Conservation (phyloP, 2,329 filamentous ascomycete species). For the Sordariomycetes sp. region DNA sequence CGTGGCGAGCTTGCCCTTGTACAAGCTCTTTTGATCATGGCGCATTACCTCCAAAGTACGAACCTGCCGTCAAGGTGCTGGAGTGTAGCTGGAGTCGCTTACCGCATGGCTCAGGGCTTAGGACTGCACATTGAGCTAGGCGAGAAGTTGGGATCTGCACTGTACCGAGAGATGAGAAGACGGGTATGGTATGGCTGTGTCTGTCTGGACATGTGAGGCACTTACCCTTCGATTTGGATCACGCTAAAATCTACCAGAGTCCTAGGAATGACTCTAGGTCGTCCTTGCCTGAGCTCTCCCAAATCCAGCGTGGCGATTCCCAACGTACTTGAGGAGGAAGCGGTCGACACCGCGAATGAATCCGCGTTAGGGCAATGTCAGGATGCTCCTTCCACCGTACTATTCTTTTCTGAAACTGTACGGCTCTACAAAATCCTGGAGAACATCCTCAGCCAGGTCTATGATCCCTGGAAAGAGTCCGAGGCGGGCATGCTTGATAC, state of each 20-base stretch:
- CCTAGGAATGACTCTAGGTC: conserved; percentile 23
- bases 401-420: background rate
- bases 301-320: conserved; percentile 16
- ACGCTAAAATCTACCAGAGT: conserved; percentile 14
- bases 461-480: background rate
- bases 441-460: background rate
- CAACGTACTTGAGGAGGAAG: conserved; percentile 5
- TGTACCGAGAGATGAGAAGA: conserved; percentile 17
- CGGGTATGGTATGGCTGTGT: conserved; percentile 27
- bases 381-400: background rate
- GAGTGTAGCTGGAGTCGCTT: conserved; percentile 1
- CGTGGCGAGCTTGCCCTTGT: conserved; percentile 23
- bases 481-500: too few species aligned
- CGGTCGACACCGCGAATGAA: too few species aligned
- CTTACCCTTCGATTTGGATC: too few species aligned
- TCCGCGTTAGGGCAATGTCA: too few species aligned
- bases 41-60: conserved; percentile 26
- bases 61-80: conserved; percentile 24
- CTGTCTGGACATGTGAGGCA: conserved; percentile 23
- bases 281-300: conserved; percentile 24
- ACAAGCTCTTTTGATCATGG: conserved; percentile 24
- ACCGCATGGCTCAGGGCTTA: conserved; percentile 1
- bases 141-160: conserved; percentile 6
- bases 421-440: background rate
- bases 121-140: too few species aligned